Percentiles rank a stretch among this genome's conserved stretches.
These are phyloP conservation scores for Leccinum olivaceopallidum DNA, from an alignment of 768 basidiomycete genomes.

Conservation along the genomic window DNA sequence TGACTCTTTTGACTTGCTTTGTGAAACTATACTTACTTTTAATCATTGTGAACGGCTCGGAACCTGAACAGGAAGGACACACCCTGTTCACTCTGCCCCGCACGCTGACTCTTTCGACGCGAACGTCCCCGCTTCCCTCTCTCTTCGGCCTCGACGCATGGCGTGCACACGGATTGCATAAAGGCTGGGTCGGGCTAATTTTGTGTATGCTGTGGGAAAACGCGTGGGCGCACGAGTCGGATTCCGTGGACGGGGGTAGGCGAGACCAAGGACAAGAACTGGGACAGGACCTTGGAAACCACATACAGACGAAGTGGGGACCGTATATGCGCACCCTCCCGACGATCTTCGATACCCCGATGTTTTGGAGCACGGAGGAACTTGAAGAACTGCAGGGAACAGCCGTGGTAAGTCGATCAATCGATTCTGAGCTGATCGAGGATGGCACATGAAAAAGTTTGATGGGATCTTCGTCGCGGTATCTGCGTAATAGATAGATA, in stretches of 20 bases:
- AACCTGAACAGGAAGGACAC: slow-evolving; percentile 60
- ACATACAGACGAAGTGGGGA: slow-evolving; percentile 20
- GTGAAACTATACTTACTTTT: background rate
- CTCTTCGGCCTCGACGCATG: slow-evolving; percentile 65
- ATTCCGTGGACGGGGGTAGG: slow-evolving; percentile 29
- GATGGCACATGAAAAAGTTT: background rate
- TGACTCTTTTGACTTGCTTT: background rate
- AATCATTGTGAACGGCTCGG: background rate
- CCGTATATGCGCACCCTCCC: slow-evolving; percentile 53
- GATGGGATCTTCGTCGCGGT: background rate
- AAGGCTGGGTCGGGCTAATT: slow-evolving; percentile 87
- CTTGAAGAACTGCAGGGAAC: slow-evolving; percentile 78
- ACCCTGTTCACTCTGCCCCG: slow-evolving; percentile 84
- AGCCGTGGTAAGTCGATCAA: slow-evolving; percentile 74
- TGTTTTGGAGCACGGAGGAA: slow-evolving; percentile 88
- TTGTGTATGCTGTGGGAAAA: slow-evolving; percentile 97
- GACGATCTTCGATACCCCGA: slow-evolving; percentile 77
- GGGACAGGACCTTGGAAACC: background rate
- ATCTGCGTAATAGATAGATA: slow-evolving; percentile 48
- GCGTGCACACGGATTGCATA: slow-evolving; percentile 56
- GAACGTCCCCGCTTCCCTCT: slow-evolving; percentile 66
- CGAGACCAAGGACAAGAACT: background rate
- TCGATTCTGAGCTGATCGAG: slow-evolving; percentile 1
- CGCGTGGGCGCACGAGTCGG: slow-evolving; percentile 62
- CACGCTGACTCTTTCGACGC: slow-evolving; percentile 70